phyloP scores from a whole-genome alignment of 148 eudicot species.

The Chenopodium quinoa region DNA sequence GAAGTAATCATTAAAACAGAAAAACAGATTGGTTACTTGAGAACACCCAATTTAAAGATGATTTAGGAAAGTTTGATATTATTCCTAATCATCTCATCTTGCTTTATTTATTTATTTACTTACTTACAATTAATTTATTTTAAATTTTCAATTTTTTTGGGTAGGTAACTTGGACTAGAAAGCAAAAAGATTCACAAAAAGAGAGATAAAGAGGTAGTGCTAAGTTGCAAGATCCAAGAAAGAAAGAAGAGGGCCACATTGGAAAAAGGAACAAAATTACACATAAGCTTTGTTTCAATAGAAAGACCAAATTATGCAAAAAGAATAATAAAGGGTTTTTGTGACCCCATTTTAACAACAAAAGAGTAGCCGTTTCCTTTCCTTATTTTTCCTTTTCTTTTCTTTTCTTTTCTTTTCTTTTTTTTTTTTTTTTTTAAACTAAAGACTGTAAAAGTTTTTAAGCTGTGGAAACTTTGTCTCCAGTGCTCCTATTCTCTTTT shows the following conservation, averaged over 20 bases:
- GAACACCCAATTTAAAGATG: not conserved
- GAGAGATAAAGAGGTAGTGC: not conserved
- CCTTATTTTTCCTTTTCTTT: constrained; percentile 9
- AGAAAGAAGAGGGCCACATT: constrained; percentile 3
- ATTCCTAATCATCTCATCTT: not conserved
- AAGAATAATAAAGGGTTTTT: constrained; percentile 37
- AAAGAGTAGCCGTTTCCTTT: constrained; percentile 40
- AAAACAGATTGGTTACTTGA: not conserved
- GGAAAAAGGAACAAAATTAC: not conserved
- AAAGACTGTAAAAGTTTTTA: constrained; percentile 58
- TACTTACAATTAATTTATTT: no score
- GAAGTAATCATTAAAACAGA: not conserved
- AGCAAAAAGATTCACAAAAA: not conserved
- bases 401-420: not conserved
- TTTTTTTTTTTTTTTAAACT: not conserved
- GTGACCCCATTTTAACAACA: constrained; percentile 33
- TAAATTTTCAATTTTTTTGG: no score
- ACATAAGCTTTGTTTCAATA: not conserved
- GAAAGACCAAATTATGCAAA: constrained; percentile 25
- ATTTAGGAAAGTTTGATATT: not conserved
- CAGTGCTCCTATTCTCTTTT: constrained; percentile 29
- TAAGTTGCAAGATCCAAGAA: constrained; percentile 56
- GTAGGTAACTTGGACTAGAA: not conserved
- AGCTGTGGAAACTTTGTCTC: constrained; percentile 72
- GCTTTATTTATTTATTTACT: not conserved